These are phyloP conservation scores for Gossypium schwendimanii DNA, from an alignment of 441 rosid genomes.

Conservation along the genomic window DNA sequence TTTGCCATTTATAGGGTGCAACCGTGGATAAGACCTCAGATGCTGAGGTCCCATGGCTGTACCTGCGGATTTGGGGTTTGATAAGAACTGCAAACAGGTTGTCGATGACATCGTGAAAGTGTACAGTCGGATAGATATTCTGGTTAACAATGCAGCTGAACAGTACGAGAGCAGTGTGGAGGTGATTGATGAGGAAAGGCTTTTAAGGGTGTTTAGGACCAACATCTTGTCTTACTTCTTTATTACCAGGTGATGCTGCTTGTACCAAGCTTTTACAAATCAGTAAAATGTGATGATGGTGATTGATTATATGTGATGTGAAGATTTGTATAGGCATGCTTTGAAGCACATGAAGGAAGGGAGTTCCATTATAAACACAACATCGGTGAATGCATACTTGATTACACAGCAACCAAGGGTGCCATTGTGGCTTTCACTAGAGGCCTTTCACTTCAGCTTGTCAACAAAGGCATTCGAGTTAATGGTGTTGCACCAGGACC, in stretches of 20 bases:
- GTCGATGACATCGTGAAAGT: constrained; percentile 52
- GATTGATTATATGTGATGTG: neutral
- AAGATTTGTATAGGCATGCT: constrained; percentile 32
- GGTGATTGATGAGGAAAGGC: constrained; percentile 47
- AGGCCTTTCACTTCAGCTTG: constrained; percentile 67
- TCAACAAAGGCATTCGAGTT: constrained; percentile 48
- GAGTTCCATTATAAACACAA: constrained; percentile 59
- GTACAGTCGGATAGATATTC: constrained; percentile 40
- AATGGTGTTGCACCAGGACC: constrained; percentile 83
- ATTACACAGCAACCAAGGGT: constrained; percentile 76
- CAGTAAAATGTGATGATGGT: neutral
- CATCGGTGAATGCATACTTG: constrained; percentile 41
- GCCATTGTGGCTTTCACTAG: constrained; percentile 68
- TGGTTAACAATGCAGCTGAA: constrained; percentile 54
- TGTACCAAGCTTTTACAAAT: neutral
- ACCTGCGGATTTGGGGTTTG: constrained; percentile 56
- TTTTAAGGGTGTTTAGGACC: constrained; percentile 46
- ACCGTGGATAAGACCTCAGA: constrained; percentile 45
- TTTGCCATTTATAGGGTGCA: constrained; percentile 57
- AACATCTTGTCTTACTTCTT: constrained; percentile 52
- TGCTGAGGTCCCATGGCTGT: constrained; percentile 53
- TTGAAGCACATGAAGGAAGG: constrained; percentile 82
- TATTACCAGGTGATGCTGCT: constrained; percentile 21
- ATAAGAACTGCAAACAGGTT: constrained; percentile 55
- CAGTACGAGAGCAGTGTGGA: constrained; percentile 38